These are phyloP conservation scores for Lepiota subincarnata DNA, from an alignment of 768 basidiomycete genomes.

Conservation along the genomic window DNA sequence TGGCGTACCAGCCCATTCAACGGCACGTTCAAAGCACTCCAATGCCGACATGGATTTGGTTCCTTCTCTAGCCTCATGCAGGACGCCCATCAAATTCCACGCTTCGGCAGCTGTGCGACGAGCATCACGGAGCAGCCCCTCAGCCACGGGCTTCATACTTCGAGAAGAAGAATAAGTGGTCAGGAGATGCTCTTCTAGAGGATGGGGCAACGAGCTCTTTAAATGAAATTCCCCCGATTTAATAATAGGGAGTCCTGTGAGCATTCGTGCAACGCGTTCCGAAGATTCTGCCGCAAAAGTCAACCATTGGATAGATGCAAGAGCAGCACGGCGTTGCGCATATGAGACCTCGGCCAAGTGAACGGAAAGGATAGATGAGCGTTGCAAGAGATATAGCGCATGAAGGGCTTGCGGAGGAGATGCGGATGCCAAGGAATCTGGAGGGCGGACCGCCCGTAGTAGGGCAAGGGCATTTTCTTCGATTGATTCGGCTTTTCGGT, in stretches of 20 bases:
- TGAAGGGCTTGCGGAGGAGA: conserved; percentile 62
- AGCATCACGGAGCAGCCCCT: conserved; percentile 60
- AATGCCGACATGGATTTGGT: conserved; percentile 39
- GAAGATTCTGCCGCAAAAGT: conserved; percentile 62
- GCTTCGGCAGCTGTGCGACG: conserved; percentile 69
- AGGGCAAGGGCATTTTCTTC: conserved; percentile 54
- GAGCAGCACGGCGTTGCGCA: conserved; percentile 37
- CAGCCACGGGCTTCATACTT: conserved; percentile 52
- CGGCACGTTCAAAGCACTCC: conserved; percentile 63
- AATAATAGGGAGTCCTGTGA: conserved; percentile 39
- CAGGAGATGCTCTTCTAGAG: conserved; percentile 32
- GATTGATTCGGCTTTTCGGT: conserved; percentile 49
- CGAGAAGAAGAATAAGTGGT: conserved; percentile 41
- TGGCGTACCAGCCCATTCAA: conserved; percentile 59
- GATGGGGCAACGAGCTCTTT: conserved; percentile 13
- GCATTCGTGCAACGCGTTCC: conserved; percentile 54
- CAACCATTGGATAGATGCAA: conserved; percentile 52
- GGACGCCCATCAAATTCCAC: conserved; percentile 69
- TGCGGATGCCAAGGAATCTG: conserved; percentile 36
- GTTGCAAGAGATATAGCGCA: conserved; percentile 62
- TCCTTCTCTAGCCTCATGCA: conserved; percentile 45
- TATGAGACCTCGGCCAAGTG: conserved; percentile 73
- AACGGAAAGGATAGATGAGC: conserved; percentile 66
- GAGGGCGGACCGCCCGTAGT: conserved; percentile 49
- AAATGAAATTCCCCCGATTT: conserved; percentile 31